Evolutionary conservation across 441 rosid species (phyloP).

Genomic region (Theobroma grandiflorum): DNA sequence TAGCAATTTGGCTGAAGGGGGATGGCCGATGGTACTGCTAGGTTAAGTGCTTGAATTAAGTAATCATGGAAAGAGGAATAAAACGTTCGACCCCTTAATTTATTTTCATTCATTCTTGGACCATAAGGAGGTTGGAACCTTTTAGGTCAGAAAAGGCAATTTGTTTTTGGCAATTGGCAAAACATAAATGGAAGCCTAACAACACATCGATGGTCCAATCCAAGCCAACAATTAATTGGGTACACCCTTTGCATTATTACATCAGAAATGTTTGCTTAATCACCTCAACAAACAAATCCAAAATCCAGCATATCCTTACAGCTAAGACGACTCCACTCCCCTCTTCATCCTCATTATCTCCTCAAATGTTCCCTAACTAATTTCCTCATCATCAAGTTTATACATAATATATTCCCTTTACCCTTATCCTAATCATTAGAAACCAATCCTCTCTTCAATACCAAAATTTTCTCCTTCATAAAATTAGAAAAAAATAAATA

Average conservation of each 20-base stretch:
- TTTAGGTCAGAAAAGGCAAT: neutral
- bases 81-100: too few species aligned
- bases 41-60: too few species aligned
- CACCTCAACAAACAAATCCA: neutral
- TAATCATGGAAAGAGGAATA: too few species aligned
- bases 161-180: neutral
- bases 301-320: conserved; percentile 18
- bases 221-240: neutral
- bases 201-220: neutral
- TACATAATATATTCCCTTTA: neutral
- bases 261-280: neutral
- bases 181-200: neutral
- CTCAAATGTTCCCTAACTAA: neutral
- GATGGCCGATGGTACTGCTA: too few species aligned
- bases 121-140: neutral
- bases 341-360: neutral
- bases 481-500: neutral
- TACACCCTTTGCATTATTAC: neutral
- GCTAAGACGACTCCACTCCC: neutral
- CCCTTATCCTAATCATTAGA: neutral
- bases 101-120: neutral
- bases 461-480: neutral
- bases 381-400: neutral
- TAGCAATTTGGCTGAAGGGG: too few species aligned
- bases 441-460: neutral